Evolutionary conservation across 352 stramenopile genomes (phyloP), one percentile per base, ranked within the genome.

Genomic region (Pythium biforme): DNA sequence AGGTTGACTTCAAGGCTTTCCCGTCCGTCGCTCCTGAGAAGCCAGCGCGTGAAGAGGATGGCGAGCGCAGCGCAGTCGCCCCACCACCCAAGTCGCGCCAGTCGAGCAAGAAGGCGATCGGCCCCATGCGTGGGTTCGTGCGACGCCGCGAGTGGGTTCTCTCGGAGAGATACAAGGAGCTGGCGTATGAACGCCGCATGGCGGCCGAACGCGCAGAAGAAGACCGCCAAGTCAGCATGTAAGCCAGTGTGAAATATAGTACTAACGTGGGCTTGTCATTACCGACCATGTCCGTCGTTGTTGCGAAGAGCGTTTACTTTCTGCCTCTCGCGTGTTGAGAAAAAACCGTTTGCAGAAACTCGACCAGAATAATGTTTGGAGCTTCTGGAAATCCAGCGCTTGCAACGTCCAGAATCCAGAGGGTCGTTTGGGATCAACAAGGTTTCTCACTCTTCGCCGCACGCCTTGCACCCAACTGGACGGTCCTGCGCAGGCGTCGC

Each of bases 1-100:
- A 87, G 54, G 85, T 84, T 20, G 86, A 95, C 53, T 95, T 95
- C 67, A 83, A 81, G 50, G 77, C 88, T 59, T 93, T 93, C 65
- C 72, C 83, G 29, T 90, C 83, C 5, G 60, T 66, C 12, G 72
- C 75, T 52, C 72, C 70, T 3, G 52, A 55, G 17, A 46, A 47
- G 14, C 45, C 26, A 1, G 4, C 49, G 25, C 41, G 10, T 12
- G 70, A 76, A 5, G 22, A 62, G 14, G 34, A 8, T 11, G 37
- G 59, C 15, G 48, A 45, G 41, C 41, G 37, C n/a, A 45, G 47
- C 22, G 12, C 37, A 12, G 37, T 43, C 2, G 37, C 37, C 8
- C 37, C 26, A 5, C 34, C 39, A 19, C 26, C 48, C 4, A 40
- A 55, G 52, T 17, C 39, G n/a, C 52, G 40, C 25, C 33, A 29